These are phyloP conservation scores for Abelmoschus esculentus DNA, from an alignment of 345 rosid genomes.

Conservation along the genomic window DNA sequence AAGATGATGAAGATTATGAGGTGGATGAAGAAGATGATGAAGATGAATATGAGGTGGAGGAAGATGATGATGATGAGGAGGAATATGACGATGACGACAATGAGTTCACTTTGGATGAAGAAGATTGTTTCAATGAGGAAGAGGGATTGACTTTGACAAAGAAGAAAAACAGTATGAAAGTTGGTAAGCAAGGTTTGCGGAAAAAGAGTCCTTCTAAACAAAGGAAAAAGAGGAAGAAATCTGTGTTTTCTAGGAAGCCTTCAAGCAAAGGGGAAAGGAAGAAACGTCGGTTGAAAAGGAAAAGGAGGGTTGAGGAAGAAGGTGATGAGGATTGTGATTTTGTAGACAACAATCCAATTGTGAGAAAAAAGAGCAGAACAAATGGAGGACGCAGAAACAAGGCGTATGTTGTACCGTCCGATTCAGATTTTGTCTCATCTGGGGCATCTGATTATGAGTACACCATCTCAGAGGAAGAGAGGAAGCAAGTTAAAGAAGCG, in stretches of 20 bases:
- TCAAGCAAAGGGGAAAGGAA: constrained; percentile 36
- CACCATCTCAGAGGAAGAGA: constrained; percentile 95
- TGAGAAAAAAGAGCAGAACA: constrained; percentile 37
- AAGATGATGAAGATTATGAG: constrained; percentile 8
- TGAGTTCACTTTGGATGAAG: constrained; percentile 56
- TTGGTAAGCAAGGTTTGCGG: constrained; percentile 25
- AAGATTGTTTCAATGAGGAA: constrained; percentile 71
- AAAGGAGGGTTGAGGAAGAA: constrained; percentile 34
- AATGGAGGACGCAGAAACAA: constrained; percentile 33
- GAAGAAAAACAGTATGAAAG: constrained; percentile 31
- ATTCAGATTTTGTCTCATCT: constrained; percentile 55
- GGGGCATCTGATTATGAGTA: constrained; percentile 67
- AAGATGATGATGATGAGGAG: neutral
- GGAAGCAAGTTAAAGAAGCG: constrained; percentile 82
- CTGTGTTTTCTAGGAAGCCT: constrained; percentile 31
- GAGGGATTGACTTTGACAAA: constrained; percentile 26
- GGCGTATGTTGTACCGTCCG: constrained; percentile 42
- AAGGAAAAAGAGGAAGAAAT: constrained; percentile 36
- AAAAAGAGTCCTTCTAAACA: constrained; percentile 29
- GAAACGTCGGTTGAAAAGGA: constrained; percentile 34
- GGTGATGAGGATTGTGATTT: constrained; percentile 42
- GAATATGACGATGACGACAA: constrained; percentile 14
- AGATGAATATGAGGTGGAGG: neutral
- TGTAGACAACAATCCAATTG: constrained; percentile 26
- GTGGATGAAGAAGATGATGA: constrained; percentile 79